Evolutionary conservation across 2,329 filamentous ascomycete species (phyloP).

Genomic region (Monascus ruber): DNA sequence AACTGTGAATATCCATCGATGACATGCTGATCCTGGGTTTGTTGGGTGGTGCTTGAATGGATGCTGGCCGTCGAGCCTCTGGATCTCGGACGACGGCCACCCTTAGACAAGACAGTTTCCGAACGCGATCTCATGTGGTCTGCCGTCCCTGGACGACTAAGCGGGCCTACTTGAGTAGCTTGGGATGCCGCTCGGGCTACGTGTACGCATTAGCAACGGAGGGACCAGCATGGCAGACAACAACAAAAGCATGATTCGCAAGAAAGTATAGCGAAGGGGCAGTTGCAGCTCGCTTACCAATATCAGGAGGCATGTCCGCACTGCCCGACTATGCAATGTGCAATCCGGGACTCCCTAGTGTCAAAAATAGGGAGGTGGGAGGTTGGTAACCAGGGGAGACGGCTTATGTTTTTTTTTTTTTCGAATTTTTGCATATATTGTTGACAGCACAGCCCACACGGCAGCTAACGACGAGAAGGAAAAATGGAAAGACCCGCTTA

Average conservation of each 20-base stretch:
- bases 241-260: not conserved
- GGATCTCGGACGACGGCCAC: constrained; percentile 32
- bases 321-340: constrained; percentile 5
- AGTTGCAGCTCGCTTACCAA: constrained; percentile 15
- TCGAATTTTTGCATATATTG: not conserved
- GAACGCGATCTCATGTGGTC: constrained; percentile 32
- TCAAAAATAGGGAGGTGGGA: constrained; percentile 7
- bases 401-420: constrained; percentile 18
- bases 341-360: constrained; percentile 5
- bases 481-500: constrained; percentile 3
- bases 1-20: constrained; percentile 29
- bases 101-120: constrained; percentile 28
- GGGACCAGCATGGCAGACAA: not conserved
- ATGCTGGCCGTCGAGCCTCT: constrained; percentile 37
- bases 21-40: constrained; percentile 31
- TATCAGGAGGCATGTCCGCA: constrained; percentile 20
- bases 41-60: constrained; percentile 36
- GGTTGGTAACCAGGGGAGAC: constrained; percentile 17
- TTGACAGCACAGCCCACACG: not conserved
- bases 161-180: constrained; percentile 24
- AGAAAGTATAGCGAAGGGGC: constrained; percentile 7
- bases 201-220: not conserved
- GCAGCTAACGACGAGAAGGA: not conserved
- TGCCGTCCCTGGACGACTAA: constrained; percentile 30
- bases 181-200: constrained; percentile 13